Evolutionary conservation across 2,329 filamentous ascomycete genomes (phyloP).

Genomic region (Ophiocordyceps camponoti-leonardi): DNA sequence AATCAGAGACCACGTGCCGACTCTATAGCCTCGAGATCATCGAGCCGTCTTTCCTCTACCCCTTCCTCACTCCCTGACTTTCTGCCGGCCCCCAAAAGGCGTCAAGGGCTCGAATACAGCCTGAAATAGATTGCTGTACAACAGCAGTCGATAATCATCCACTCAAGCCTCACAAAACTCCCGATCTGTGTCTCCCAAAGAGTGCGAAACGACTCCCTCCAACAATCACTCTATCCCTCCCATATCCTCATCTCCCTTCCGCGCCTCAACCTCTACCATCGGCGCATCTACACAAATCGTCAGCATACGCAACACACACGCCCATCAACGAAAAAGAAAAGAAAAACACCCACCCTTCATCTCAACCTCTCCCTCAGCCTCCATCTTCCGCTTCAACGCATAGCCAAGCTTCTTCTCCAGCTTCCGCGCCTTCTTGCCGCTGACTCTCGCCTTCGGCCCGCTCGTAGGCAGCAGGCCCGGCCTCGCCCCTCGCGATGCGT

Average conservation of each 20-base stretch:
- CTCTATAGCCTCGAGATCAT: neutral
- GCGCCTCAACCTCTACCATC: neutral
- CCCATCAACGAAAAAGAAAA: neutral
- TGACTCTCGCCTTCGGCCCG: constrained; percentile 31
- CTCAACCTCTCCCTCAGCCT: constrained; percentile 28
- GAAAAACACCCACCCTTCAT: constrained; percentile 23
- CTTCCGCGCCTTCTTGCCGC: constrained; percentile 39
- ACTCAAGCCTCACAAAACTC: neutral
- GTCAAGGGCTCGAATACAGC: neutral
- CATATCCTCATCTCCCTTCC: neutral
- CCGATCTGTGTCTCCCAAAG: neutral
- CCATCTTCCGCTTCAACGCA: constrained; percentile 34
- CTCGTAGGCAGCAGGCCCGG: constrained; percentile 36
- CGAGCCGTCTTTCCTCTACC: constrained; percentile 3
- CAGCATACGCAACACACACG: neutral
- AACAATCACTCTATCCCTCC: neutral
- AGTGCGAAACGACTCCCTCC: too few species aligned
- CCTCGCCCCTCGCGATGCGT: constrained; percentile 30
- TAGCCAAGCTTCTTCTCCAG: constrained; percentile 34
- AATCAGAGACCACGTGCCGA: neutral
- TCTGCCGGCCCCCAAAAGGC: neutral
- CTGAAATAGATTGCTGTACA: neutral
- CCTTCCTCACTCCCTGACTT: too few species aligned
- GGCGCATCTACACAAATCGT: constrained; percentile 6
- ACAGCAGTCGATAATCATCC: neutral